phyloP scores from a whole-genome alignment of 1,139 yeast genomes.

The Yamadazyma triangularis region DNA sequence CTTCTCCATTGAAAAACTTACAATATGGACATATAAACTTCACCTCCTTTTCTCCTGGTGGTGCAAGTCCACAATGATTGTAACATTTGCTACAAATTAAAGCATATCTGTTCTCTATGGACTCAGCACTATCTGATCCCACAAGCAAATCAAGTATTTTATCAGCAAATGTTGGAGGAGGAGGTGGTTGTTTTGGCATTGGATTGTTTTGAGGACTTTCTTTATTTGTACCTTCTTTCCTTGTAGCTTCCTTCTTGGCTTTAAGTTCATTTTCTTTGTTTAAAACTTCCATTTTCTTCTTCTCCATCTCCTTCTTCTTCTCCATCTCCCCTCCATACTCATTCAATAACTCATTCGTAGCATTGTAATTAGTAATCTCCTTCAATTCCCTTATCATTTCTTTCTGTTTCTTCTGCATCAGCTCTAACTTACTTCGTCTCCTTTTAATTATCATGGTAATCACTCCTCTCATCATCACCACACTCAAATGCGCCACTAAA shows the following conservation, averaged over 20 bases:
- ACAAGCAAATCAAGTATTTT: constrained; percentile 49
- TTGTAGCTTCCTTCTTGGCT: neutral
- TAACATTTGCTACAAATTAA: constrained; percentile 64
- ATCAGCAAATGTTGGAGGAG: constrained; percentile 32
- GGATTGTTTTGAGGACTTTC: neutral
- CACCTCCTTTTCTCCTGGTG: constrained; percentile 64
- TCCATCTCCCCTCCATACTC: constrained; percentile 48
- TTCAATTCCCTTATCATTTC: constrained; percentile 72
- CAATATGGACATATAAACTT: constrained; percentile 72
- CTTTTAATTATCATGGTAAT: constrained; percentile 23
- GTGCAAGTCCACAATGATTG: constrained; percentile 79
- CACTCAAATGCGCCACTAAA: constrained; percentile 16
- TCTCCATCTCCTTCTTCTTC: neutral
- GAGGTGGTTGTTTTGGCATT: constrained; percentile 2
- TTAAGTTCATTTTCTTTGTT: neutral
- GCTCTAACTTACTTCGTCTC: constrained; percentile 15
- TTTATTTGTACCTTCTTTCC: constrained; percentile 1
- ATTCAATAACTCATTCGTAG: constrained; percentile 67
- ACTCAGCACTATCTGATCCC: constrained; percentile 50
- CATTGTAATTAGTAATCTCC: constrained; percentile 69
- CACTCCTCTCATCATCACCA: constrained; percentile 17
- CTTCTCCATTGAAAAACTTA: constrained; percentile 51
- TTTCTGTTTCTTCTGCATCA: constrained; percentile 48
- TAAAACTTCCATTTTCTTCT: neutral
- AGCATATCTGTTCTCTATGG: constrained; percentile 66